These are phyloP conservation scores for Candida sithepensis DNA, from an alignment of 805 yeast species.

Conservation along the genomic window DNA sequence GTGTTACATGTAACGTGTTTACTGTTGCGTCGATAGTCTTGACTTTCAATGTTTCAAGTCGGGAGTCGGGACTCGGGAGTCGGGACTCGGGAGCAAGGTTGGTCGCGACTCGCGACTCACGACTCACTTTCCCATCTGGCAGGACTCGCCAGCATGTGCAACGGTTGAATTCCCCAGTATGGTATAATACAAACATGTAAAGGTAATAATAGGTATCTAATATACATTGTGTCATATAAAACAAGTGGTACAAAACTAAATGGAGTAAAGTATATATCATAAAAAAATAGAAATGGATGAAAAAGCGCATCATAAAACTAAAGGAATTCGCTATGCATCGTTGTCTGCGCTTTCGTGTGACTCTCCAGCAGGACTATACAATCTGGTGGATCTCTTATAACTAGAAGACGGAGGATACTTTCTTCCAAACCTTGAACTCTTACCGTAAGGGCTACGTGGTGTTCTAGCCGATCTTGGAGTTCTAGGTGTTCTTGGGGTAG, in stretches of 20 bases:
- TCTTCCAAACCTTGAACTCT: constrained; percentile 18
- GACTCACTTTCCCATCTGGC: too few species aligned
- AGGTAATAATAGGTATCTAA: neutral
- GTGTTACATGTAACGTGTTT: too few species aligned
- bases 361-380: constrained; percentile 7
- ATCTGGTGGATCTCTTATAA: constrained; percentile 13
- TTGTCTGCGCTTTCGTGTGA: neutral
- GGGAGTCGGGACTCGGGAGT: too few species aligned
- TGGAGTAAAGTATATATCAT: too few species aligned
- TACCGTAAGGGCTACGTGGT: constrained; percentile 19
- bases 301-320: neutral
- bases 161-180: too few species aligned
- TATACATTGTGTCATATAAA: neutral
- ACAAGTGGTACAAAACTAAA: neutral
- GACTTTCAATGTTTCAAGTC: too few species aligned
- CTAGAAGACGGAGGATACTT: constrained; percentile 8
- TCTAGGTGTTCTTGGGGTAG: constrained; percentile 19
- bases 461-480: constrained; percentile 19
- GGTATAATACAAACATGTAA: too few species aligned
- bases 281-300: neutral
- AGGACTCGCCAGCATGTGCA: too few species aligned
- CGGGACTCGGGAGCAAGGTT: too few species aligned
- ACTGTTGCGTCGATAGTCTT: too few species aligned
- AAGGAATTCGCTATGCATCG: neutral
- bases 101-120: too few species aligned